A percentile compares a stretch with the other conserved stretches of the same genome.
phyloP scores from a whole-genome alignment of 345 rosid species.

The Eucalyptus polybractea region DNA sequence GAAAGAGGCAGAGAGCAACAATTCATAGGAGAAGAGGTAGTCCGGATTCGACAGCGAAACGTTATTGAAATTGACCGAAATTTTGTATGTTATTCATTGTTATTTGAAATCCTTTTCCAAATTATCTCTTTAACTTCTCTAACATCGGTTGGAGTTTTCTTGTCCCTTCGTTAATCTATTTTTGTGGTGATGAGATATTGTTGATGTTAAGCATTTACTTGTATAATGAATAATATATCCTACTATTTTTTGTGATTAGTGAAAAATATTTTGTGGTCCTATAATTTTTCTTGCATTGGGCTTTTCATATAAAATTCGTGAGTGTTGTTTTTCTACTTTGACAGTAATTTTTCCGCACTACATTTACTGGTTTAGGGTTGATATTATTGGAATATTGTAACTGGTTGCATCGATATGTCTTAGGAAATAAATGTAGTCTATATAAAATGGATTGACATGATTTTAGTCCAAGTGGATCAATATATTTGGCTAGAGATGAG shows the following conservation, averaged over 20 bases:
- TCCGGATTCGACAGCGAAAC: neutral
- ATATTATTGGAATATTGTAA: neutral
- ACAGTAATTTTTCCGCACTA: neutral
- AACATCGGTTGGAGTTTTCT: neutral
- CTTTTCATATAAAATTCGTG: neutral
- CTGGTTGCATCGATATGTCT: neutral
- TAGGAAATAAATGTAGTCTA: neutral
- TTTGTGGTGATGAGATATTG: neutral
- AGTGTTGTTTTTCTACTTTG: neutral
- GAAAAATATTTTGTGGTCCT: no score
- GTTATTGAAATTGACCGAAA: neutral
- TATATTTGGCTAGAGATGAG: neutral
- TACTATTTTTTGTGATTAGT: neutral
- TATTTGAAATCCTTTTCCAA: no score
- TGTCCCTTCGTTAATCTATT: neutral
- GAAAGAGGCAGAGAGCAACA: neutral
- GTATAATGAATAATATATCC: neutral
- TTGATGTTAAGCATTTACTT: neutral
- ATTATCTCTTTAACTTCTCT: neutral
- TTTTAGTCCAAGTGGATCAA: neutral
- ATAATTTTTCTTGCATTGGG: neutral
- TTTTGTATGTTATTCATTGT: neutral
- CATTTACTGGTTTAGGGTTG: neutral
- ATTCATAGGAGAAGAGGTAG: neutral
- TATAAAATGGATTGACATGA: neutral